A percentile compares a stretch with the other conserved stretches of the same genome.
These are phyloP conservation scores for Zymoseptoria ardabiliae DNA, from an alignment of 2,329 filamentous ascomycete species.

Conservation along the genomic window DNA sequence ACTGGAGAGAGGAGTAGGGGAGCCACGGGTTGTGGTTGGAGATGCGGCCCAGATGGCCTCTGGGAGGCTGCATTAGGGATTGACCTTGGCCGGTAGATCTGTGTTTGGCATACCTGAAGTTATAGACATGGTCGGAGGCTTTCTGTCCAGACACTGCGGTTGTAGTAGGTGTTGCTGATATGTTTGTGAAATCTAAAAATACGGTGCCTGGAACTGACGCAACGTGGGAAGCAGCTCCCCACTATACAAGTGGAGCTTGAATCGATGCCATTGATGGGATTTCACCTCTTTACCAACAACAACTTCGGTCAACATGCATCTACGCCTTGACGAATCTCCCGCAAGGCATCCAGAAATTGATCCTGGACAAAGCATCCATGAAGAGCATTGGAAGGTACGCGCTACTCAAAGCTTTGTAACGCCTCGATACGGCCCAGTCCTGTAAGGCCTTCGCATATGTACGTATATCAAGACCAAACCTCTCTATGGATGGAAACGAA, in stretches of 20 bases:
- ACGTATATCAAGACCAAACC: background rate
- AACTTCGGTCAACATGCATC: background rate
- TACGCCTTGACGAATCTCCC: background rate
- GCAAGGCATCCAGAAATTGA: background rate
- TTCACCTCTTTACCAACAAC: background rate
- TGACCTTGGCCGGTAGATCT: background rate
- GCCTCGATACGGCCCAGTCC: background rate
- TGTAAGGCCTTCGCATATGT: background rate
- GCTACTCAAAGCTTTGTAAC: background rate
- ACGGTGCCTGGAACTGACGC: background rate
- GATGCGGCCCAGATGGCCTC: conserved; percentile 75
- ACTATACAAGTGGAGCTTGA: background rate
- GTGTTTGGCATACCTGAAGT: conserved; percentile 8
- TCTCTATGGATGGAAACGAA: background rate
- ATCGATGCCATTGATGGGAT: background rate
- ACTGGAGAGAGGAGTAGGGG: conserved; percentile 79
- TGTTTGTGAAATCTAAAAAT: background rate
- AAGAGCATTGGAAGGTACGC: background rate
- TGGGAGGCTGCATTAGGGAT: conserved; percentile 24
- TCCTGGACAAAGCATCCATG: background rate
- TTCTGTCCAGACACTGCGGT: background rate
- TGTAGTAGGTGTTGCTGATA: background rate
- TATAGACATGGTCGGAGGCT: conserved; percentile 15
- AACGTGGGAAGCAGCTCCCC: background rate
- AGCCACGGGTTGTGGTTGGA: conserved; percentile 74